Base-by-base conservation (phyloP, 208 protist species). In the Trypanosoma melophagium region DNA sequence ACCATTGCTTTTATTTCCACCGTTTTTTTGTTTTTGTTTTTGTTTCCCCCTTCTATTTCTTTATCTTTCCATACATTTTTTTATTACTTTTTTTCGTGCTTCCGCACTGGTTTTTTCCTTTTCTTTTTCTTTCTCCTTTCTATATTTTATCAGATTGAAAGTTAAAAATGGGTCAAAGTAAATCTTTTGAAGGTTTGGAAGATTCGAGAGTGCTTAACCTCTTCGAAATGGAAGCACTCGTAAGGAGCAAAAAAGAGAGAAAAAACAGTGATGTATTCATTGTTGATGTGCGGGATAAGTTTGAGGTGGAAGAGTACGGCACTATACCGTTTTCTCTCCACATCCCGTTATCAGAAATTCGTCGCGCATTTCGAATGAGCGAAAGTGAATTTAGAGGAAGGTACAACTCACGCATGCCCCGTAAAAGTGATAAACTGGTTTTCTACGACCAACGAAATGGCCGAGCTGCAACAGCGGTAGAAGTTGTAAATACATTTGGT, bases 221-320 rank as follows among this genome's bases (percentile, higher is more conserved):
- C 28, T 83, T 74, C 56, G 60, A 89, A 54, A 55, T 87, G 63
- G 81, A 87, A 52, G 83, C 80, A 7, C 69, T 92, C 17, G 63
- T 89, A 41, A 83, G 75, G 57, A 80, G 76, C 1, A 76, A 85
- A 56, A 58, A 65, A 19, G 79, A 82, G 17, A 77, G 78, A 12
- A 61, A 71, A 17, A 68, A 56, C 1, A 52, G 44, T 21, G 75
- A 81, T 58, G 70, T 86, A 1, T 80, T 75, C 56, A 79, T 92
- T 44, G 58, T 92, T 24, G 83, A 92, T 53, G 76, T 86, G 16
- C 81, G 86, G 3, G 83, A 89, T 38, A 63, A 64, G 17, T 83
- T 83, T 62, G 86, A 92, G 58, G 69, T 83, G 10, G 62, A 80
- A 7, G 50, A 69, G 12, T 63, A 84, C 54, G 69, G 73, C 10